Evolutionary conservation across 139 green algal species (phyloP), one percentile per base, ranked within the genome.

Genomic region (Bryopsis sp.): DNA sequence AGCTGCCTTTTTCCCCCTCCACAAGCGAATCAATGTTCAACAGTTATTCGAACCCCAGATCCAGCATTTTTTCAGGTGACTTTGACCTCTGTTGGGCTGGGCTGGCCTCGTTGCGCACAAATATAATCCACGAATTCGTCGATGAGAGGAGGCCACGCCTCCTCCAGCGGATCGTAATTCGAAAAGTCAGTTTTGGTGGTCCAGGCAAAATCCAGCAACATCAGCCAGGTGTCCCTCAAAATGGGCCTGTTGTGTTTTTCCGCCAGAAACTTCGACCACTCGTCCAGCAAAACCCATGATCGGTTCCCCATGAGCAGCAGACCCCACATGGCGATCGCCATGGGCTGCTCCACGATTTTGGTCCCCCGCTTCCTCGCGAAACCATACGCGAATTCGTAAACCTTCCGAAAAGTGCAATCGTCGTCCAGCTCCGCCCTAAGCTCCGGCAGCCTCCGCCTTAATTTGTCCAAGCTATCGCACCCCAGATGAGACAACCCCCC

Each of bases 291-390:
- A 7, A 81, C 83, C 83, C 83, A 91, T 2, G 54, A 64, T 5
- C 19, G 65, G 22, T 77, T 58, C 1, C 79, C 73, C 5, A 69
- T 47, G 47, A 96, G 82, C 50, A 96, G 72, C 65, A 97, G 81
- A 74, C 85, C 77, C 92, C 92, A 97, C 86, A 97, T 95, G 19
- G 68, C 91, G n/a, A 94, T 32, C 3, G 92, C 92, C n/a, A 82
- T 88, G 34, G 96, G 89, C 48, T 96, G 79, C 64, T 91, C 84
- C 67, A 97, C 76, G 39, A 88, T 95, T 79, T 97, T 98, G 70
- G 95, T 86, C 3, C 90, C 90, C 58, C 95, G 95, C 82, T 97
- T 76, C 1, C 81, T 31, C 2, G 82, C 82, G 59, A 92, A 96
- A 29, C 74, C 67, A 71, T 92, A 96, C 0, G 89, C 84, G 47